Conservation (phyloP, 805 yeast genomes). For the Candida cerambycidarum region DNA sequence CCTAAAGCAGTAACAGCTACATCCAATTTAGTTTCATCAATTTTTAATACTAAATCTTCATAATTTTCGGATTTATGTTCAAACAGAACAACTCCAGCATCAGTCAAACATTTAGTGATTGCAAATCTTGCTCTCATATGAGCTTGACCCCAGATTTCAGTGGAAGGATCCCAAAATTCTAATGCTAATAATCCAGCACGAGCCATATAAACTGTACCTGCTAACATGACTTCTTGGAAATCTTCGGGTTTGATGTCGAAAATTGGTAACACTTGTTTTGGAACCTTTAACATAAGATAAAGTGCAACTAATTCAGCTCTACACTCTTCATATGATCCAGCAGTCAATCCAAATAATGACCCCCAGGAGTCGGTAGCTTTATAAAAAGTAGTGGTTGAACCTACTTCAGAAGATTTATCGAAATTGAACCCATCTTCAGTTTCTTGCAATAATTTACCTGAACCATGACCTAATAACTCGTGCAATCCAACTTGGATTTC, state of each 20-base stretch:
- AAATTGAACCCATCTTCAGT: conserved; percentile 70
- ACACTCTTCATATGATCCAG: conserved; percentile 91
- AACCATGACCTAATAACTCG: conserved; percentile 88
- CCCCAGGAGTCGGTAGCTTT: conserved; percentile 90
- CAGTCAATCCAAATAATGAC: conserved; percentile 72
- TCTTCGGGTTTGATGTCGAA: conserved; percentile 62
- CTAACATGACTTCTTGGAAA: conserved; percentile 62
- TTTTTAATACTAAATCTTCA: conserved; percentile 58
- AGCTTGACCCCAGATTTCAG: conserved; percentile 89
- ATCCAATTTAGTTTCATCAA: conserved; percentile 63
- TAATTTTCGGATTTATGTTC: conserved; percentile 46
- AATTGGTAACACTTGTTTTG: conserved; percentile 59
- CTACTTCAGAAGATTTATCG: conserved; percentile 56
- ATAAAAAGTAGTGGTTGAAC: conserved; percentile 74
- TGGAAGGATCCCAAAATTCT: conserved; percentile 83
- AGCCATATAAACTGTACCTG: conserved; percentile 79
- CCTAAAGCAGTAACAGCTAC: conserved; percentile 75
- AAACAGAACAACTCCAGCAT: conserved; percentile 64
- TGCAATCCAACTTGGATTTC: conserved; percentile 95
- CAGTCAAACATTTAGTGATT: conserved; percentile 70
- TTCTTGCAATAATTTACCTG: conserved; percentile 72
- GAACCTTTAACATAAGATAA: conserved; percentile 68
- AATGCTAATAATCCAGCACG: conserved; percentile 82
- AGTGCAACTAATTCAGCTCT: conserved; percentile 90
- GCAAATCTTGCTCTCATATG: conserved; percentile 94